Evolutionary conservation across 2,329 filamentous ascomycete genomes (phyloP), one percentile per base, ranked within the genome.

Genomic region (Fusarium sp.): DNA sequence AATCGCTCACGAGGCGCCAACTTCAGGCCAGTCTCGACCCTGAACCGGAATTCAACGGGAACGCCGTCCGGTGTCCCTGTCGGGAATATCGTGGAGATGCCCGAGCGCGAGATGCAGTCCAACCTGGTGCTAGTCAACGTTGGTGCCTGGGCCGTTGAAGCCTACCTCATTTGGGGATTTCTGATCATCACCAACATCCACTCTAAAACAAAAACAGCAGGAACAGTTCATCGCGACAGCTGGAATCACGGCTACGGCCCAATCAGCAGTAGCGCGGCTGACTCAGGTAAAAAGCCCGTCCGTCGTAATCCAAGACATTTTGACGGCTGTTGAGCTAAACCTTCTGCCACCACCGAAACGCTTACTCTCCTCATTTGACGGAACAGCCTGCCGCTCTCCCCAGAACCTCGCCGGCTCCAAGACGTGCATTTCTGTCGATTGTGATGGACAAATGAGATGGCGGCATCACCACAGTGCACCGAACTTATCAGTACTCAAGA

Each of bases 401-500:
- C 56, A 67, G 55, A 69, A 58, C 55, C 58, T 69, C 42, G 53
- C 42, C 55, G 63, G 64, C 61, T 66, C 62, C 60, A 44, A 35
- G 53, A 44, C 36, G 62, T 64, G 67, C 73, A 76, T 68, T 66
- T 72, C 70, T 71, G 65, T 75, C 75, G 72, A 56, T 66, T 67
- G 22, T 68, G 70, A 74, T 67, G 65, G 70, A 58, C 75, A 75
- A 78, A 77, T 78, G 64, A 73, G 69, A 62, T 46, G 42, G 14
- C 73, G 11, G 58, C 27, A 51, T 57, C 44, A 20, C 59, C 76
- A 78, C 76, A 78, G 76, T 78, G 76, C 74, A 75, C 68, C 62
- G 49, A 68, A 69, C 68, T 70, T 69, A 40, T 6, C 66, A 75
- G 70, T 78, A 78, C 74, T 67, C 66, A 61, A 56, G 51, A 66